Evolutionary conservation across 2,329 filamentous ascomycete species (phyloP).

Genomic region (Teratosphaeria gauchensis): DNA sequence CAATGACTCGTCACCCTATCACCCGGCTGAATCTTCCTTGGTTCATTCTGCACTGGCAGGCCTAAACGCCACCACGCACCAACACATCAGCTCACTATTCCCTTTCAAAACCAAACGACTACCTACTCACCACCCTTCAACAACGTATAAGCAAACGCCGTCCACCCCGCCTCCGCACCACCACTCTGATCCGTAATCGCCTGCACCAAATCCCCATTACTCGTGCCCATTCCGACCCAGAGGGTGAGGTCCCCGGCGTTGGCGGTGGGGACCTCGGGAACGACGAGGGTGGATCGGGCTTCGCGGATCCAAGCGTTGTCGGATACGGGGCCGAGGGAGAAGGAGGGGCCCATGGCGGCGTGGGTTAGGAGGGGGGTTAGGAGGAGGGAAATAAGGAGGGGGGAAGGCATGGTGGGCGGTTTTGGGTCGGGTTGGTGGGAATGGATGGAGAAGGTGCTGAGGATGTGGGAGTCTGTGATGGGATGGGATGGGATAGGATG

Average conservation of each 20-base stretch:
- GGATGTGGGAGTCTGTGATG: neutral
- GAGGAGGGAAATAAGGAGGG: no score
- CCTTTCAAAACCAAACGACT: no score
- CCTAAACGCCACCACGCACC: no score
- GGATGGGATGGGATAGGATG: neutral
- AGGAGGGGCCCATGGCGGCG: constrained; percentile 9
- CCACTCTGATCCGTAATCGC: constrained; percentile 28
- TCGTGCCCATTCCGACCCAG: constrained; percentile 43
- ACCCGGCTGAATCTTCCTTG: neutral
- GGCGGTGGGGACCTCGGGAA: constrained; percentile 33
- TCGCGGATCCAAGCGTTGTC: constrained; percentile 35
- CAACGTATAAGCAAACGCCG: neutral
- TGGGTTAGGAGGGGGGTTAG: neutral
- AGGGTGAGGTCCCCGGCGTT: constrained; percentile 32
- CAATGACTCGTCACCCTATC: neutral
- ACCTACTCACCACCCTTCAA: neutral
- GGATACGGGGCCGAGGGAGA: constrained; percentile 37
- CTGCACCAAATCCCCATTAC: constrained; percentile 39
- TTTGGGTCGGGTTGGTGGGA: neutral
- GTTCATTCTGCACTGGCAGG: neutral
- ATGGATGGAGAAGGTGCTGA: no score
- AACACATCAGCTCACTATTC: no score
- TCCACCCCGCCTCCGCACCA: neutral
- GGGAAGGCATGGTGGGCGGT: neutral
- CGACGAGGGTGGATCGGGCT: constrained; percentile 34